Conservation (phyloP, 2,329 filamentous ascomycete genomes). For the Fusarium temperatum region DNA sequence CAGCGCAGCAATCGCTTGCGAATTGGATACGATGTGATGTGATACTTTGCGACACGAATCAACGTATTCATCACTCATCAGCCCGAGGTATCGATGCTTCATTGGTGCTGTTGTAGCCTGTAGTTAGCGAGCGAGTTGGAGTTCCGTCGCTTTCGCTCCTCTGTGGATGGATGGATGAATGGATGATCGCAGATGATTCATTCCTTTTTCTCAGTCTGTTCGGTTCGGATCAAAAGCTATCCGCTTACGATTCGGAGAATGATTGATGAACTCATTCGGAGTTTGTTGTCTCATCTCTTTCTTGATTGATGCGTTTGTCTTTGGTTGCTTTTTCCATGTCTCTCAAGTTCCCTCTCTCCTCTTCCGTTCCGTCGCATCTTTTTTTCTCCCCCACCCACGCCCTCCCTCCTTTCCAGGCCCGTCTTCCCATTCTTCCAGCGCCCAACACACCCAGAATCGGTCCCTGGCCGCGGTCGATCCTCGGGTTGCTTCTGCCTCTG, state of each 20-base stretch:
- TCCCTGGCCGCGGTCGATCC: slow-evolving; percentile 13
- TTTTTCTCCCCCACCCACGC: slow-evolving; percentile 16
- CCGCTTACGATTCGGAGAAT: slow-evolving; percentile 1
- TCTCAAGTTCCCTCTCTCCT: slow-evolving; percentile 25
- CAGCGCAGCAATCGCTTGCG: slow-evolving; percentile 7
- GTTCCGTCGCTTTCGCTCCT: not conserved
- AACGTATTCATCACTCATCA: slow-evolving; percentile 25
- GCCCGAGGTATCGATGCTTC: not conserved
- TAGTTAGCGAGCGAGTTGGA: not conserved
- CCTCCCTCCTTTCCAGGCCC: not conserved
- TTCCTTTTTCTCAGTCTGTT: slow-evolving; percentile 2
- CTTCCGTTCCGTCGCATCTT: not conserved
- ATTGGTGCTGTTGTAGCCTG: slow-evolving; percentile 27
- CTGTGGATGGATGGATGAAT: not conserved
- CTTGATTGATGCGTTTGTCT: slow-evolving; percentile 1
- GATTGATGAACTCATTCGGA: not conserved
- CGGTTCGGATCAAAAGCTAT: not conserved
- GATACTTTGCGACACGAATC: slow-evolving; percentile 12
- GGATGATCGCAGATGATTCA: slow-evolving; percentile 4
- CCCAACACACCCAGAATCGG: slow-evolving; percentile 25
- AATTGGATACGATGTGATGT: slow-evolving; percentile 7
- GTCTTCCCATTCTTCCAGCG: not conserved
- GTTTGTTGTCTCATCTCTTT: slow-evolving; percentile 8
- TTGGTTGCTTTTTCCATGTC: slow-evolving; percentile 24
- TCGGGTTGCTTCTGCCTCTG: not conserved